These are phyloP conservation scores for Coniella lustricola DNA, from an alignment of 2,329 filamentous ascomycete species.

Conservation along the genomic window DNA sequence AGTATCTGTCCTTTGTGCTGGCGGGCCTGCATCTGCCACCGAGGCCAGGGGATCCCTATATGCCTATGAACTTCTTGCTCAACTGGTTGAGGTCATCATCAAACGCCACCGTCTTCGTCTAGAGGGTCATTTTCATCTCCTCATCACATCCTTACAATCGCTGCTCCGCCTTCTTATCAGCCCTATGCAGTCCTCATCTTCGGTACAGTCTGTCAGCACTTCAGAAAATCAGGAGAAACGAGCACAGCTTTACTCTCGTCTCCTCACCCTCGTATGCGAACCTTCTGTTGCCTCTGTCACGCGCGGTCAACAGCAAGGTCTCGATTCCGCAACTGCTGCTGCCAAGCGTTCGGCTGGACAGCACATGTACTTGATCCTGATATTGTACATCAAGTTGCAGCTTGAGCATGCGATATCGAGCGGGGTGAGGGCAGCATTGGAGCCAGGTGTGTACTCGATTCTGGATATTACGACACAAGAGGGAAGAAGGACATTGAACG, in stretches of 20 bases:
- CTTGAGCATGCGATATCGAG: slow-evolving; percentile 47
- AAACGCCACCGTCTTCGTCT: slow-evolving; percentile 54
- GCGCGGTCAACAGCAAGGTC: slow-evolving; percentile 34
- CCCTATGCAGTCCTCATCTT: slow-evolving; percentile 26
- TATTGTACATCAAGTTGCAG: slow-evolving; percentile 54
- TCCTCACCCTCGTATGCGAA: slow-evolving; percentile 54
- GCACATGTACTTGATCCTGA: slow-evolving; percentile 54
- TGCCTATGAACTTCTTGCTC: slow-evolving; percentile 42
- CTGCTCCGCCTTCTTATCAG: slow-evolving; percentile 48
- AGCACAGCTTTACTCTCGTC: slow-evolving; percentile 45
- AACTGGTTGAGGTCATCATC: slow-evolving; percentile 49
- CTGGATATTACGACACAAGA: slow-evolving; percentile 52
- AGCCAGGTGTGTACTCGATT: slow-evolving; percentile 51
- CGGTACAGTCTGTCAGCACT: slow-evolving; percentile 20
- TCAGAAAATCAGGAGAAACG: slow-evolving; percentile 31
- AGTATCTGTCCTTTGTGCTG: slow-evolving; percentile 30
- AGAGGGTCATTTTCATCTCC: slow-evolving; percentile 54
- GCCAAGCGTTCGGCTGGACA: slow-evolving; percentile 55
- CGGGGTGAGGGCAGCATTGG: slow-evolving; percentile 46
- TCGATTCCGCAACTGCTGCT: slow-evolving; percentile 54
- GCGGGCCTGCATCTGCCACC: slow-evolving; percentile 14
- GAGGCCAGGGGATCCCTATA: slow-evolving; percentile 27
- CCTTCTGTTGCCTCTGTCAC: slow-evolving; percentile 50
- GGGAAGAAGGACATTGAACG: slow-evolving; percentile 49
- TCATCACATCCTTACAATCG: slow-evolving; percentile 46